Evolutionary conservation across 768 basidiomycete species (phyloP), one percentile per base, ranked within the genome.

Genomic region (Hypsizygus marmoreus): DNA sequence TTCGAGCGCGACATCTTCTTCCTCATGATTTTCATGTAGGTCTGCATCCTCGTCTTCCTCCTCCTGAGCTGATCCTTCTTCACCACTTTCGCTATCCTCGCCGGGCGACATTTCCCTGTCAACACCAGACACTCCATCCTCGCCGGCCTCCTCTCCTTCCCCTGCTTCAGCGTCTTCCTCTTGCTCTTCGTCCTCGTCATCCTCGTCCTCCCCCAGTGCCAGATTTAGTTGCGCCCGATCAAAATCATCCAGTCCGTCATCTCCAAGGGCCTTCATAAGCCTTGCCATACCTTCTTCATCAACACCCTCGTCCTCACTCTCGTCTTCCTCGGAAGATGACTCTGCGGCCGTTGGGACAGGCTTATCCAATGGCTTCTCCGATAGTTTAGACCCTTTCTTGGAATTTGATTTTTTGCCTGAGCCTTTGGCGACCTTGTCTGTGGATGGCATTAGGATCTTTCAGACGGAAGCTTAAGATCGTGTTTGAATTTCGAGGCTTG

Each of bases 171-270:
- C 50, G 2, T 40, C 54, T 1, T 48, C 53, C 11, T 49, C 57
- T 6, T 44, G 58, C 19, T 63, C 61, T 3, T 54, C 57, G 11
- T 50, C 57, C 2, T 60, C 60, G 17, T 56, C 56, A 24, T 50
- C 53, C 2, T 54, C 51, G 12, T 60, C 61, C 2, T 51, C 68
- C 16, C 64, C 73, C 5, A 73, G 53, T 19, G 78, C 60, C 32
- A 66, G 60, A 36, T 64, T 67, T 33, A 88, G 65, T 56, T 84
- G 76, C 22, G 75, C 78, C 45, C 72, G 70, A 38, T 80, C 86
- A 57, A 81, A 78, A 17, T 87, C 84, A 56, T 86, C 79, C 47
- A 86, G 60, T 1, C 77, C 82, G 49, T 86, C 81, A 16, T 85
- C 84, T 10, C 82, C 84, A 20, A 84, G 61, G 8, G 79, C 72